phyloP scores from a whole-genome alignment of 2,329 filamentous ascomycete species.

The Diplodia scrobiculata region DNA sequence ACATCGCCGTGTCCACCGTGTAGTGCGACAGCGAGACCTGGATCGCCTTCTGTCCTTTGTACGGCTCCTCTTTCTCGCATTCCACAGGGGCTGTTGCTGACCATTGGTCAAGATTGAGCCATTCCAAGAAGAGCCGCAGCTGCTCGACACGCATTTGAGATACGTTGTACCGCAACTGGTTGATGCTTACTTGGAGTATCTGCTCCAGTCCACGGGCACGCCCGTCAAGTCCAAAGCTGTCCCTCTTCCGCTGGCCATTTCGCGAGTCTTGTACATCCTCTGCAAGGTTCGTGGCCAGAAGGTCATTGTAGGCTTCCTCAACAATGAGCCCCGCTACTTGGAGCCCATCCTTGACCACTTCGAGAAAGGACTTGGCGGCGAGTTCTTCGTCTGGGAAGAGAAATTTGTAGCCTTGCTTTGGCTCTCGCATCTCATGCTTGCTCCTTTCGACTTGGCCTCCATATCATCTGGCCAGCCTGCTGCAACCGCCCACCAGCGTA shows the following conservation, averaged over 20 bases:
- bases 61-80: not conserved
- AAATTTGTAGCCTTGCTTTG: conserved; percentile 84
- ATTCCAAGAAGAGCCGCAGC: conserved; percentile 93
- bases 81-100: conserved; percentile 12
- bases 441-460: conserved; percentile 85
- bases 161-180: conserved; percentile 73
- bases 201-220: not conserved
- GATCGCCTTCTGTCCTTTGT: conserved; percentile 44
- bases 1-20: conserved; percentile 40
- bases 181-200: conserved; percentile 70
- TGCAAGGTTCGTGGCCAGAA: conserved; percentile 95
- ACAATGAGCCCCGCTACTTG: conserved; percentile 83
- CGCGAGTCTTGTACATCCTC: conserved; percentile 79
- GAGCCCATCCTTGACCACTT: conserved; percentile 77
- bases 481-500: conserved; percentile 35
- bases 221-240: conserved; percentile 19
- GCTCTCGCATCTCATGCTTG: conserved; percentile 61
- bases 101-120: conserved; percentile 63
- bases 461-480: conserved; percentile 66
- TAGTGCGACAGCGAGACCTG: conserved; percentile 47
- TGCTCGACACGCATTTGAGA: conserved; percentile 82
- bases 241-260: conserved; percentile 61
- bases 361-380: conserved; percentile 57
- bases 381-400: conserved; percentile 72
- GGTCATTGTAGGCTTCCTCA: conserved; percentile 85